Conservation (phyloP, 257 asterid genomes). For the Solanum acaule region DNA sequence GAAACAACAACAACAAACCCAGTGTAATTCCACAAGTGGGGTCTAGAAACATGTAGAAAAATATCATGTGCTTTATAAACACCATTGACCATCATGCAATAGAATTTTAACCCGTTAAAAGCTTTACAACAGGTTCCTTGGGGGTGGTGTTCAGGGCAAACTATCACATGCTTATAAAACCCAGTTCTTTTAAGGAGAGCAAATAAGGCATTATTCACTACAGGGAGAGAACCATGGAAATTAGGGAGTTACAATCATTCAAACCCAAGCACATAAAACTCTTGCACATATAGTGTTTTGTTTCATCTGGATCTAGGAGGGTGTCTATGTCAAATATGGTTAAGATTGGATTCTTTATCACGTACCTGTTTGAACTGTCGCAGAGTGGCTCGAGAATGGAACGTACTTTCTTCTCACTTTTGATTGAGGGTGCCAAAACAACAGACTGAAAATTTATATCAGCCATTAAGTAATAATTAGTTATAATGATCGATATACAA, state of each 20-base stretch:
- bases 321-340: neutral
- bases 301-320: neutral
- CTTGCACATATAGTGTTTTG: neutral
- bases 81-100: neutral
- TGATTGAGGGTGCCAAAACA: slow-evolving; percentile 68
- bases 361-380: slow-evolving; percentile 69
- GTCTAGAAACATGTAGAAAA: neutral
- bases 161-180: neutral
- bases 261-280: neutral
- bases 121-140: neutral
- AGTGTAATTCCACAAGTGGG: neutral
- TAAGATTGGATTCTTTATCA: neutral
- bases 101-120: neutral
- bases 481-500: neutral
- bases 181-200: neutral
- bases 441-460: slow-evolving; percentile 46
- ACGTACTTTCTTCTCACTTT: slow-evolving; percentile 87
- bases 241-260: neutral
- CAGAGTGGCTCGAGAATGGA: slow-evolving; percentile 66
- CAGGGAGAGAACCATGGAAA: neutral
- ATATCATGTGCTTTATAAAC: neutral
- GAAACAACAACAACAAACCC: neutral
- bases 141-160: neutral
- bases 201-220: neutral
- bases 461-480: neutral